phyloP scores from a whole-genome alignment of 306 rosid genomes.

The Cucurbita moschata region DNA sequence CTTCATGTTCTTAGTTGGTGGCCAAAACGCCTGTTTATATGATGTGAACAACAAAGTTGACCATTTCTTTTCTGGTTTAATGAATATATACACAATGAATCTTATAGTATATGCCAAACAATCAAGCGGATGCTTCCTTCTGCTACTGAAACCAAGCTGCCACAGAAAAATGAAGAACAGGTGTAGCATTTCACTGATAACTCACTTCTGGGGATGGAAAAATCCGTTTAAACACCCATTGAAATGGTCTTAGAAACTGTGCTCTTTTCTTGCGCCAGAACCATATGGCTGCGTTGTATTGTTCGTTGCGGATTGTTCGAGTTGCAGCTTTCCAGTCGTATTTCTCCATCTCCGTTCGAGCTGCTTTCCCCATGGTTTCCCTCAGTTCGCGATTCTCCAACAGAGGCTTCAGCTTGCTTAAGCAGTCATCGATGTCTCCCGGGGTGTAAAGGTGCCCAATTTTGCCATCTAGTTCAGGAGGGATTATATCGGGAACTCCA shows the following conservation, averaged over 20 bases:
- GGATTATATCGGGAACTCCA: constrained; percentile 88
- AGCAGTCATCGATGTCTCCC: constrained; percentile 65
- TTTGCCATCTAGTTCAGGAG: constrained; percentile 72
- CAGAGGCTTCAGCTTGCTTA: constrained; percentile 61
- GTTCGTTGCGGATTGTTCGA: constrained; percentile 54
- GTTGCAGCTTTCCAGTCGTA: constrained; percentile 94
- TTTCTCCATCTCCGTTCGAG: constrained; percentile 83
- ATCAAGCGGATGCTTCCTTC: constrained; percentile 15
- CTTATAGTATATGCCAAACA: constrained; percentile 11
- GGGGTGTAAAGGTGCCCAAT: constrained; percentile 62
- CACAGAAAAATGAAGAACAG: neutral
- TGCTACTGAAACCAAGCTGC: constrained; percentile 16
- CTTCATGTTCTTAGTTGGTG: neutral
- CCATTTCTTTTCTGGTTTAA: constrained; percentile 12
- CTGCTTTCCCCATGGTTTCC: constrained; percentile 65
- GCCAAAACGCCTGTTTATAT: neutral
- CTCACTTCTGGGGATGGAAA: constrained; percentile 51
- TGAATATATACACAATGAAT: constrained; percentile 35
- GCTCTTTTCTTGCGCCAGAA: constrained; percentile 90
- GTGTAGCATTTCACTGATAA: constrained; percentile 24
- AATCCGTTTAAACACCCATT: constrained; percentile 55
- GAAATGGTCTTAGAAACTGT: constrained; percentile 52
- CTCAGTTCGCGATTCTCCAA: constrained; percentile 47
- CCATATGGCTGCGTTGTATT: constrained; percentile 91
- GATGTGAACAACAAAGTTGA: neutral